Conservation (phyloP, 805 yeast species). For the Saccharomyces paradoxus region DNA sequence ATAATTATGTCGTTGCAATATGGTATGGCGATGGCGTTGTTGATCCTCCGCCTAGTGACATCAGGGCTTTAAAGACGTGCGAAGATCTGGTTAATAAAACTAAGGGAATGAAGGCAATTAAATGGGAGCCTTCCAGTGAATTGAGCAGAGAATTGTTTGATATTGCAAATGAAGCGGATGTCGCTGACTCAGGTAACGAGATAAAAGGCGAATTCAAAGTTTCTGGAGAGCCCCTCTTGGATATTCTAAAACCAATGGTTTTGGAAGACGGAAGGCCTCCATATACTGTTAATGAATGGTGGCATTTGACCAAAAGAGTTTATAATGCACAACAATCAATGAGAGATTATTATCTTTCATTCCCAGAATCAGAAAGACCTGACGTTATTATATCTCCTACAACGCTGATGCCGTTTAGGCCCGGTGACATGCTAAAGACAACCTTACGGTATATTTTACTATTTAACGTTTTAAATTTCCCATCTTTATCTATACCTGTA, state of each 20-base stretch:
- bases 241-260: slow-evolving; percentile 10
- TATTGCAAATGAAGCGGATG: slow-evolving; percentile 12
- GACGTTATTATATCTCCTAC: slow-evolving; percentile 8
- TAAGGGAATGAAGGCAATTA: slow-evolving; percentile 10
- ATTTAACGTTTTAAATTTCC: slow-evolving; percentile 11
- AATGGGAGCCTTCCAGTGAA: slow-evolving; percentile 12
- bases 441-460: slow-evolving; percentile 11
- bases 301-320: slow-evolving; percentile 10
- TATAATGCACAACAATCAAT: slow-evolving; percentile 8
- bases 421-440: slow-evolving; percentile 12
- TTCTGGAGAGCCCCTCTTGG: slow-evolving; percentile 12
- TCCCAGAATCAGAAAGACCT: slow-evolving; percentile 6
- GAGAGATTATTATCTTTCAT: slow-evolving; percentile 10
- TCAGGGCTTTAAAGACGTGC: slow-evolving; percentile 12
- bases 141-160: slow-evolving; percentile 7
- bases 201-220: slow-evolving; percentile 7
- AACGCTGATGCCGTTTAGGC: slow-evolving; percentile 10
- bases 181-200: slow-evolving; percentile 15
- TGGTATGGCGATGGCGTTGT: slow-evolving; percentile 15
- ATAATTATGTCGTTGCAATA: slow-evolving; percentile 9
- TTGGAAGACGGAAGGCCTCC: slow-evolving; percentile 1
- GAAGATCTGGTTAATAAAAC: slow-evolving; percentile 6
- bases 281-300: slow-evolving; percentile 14
- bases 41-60: slow-evolving; percentile 13
- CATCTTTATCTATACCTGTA: slow-evolving; percentile 10